phyloP scores from a whole-genome alignment of 345 rosid genomes.

The Noccaea bulbosa region DNA sequence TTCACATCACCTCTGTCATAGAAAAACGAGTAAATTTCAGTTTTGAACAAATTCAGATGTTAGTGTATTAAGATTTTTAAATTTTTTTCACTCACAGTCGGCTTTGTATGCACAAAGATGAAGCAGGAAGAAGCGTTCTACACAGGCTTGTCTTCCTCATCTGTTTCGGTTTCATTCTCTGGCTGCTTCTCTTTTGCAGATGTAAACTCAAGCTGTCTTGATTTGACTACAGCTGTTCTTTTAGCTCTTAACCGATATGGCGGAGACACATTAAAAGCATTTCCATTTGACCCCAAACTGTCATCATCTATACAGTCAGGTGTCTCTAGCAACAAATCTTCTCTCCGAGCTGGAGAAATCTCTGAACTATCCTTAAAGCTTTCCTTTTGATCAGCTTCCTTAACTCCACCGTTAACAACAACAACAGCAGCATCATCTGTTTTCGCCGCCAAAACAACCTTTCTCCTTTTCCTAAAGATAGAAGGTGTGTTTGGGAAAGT shows the following conservation, averaged over 20 bases:
- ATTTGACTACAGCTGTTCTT: conserved; percentile 70
- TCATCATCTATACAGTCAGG: conserved; percentile 49
- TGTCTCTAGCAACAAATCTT: conserved; percentile 41
- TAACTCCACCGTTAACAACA: conserved; percentile 24
- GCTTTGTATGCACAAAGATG: conserved; percentile 33
- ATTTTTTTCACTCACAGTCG: conserved; percentile 12
- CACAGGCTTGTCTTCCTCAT: conserved; percentile 31
- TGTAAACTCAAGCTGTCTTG: conserved; percentile 86
- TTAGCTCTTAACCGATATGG: conserved; percentile 80
- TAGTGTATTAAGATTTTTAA: not conserved
- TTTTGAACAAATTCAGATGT: not conserved
- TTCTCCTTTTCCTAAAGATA: conserved; percentile 75
- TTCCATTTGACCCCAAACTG: conserved; percentile 35
- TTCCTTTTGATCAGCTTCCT: conserved; percentile 37
- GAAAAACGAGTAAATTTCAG: not conserved
- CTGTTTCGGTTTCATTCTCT: conserved; percentile 47
- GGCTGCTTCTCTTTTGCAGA: conserved; percentile 49
- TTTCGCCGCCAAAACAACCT: conserved; percentile 38
- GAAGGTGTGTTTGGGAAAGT: conserved; percentile 89
- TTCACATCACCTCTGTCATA: conserved; percentile 27
- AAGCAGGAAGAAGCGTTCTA: conserved; percentile 1
- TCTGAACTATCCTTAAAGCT: conserved; percentile 43
- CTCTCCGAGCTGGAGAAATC: conserved; percentile 39
- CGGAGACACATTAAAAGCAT: conserved; percentile 71
- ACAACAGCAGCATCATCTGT: conserved; percentile 32